Percentiles rank a stretch among this genome's conserved stretches.
Conservation (phyloP, 2,329 filamentous ascomycete species). For the Lasiodiplodia hormozganensis region DNA sequence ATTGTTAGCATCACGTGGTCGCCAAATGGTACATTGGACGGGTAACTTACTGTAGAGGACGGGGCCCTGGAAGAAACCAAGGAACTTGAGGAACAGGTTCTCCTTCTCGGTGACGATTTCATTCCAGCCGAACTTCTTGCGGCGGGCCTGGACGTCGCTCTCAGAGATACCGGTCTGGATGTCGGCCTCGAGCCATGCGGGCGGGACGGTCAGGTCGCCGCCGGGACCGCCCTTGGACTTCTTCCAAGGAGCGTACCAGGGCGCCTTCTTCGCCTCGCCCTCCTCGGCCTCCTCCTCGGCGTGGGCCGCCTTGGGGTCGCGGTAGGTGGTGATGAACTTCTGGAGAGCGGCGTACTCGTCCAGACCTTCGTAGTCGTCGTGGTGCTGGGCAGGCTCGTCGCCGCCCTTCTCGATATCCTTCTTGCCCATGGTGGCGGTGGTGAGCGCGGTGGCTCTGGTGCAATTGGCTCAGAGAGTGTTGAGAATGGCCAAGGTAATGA, state of each 20-base stretch:
- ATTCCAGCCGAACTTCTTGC: slow-evolving; percentile 73
- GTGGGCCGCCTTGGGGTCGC: slow-evolving; percentile 61
- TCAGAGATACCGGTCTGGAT: slow-evolving; percentile 68
- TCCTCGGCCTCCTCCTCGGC: slow-evolving; percentile 49
- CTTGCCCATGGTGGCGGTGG: slow-evolving; percentile 25
- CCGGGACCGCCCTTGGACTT: slow-evolving; percentile 40
- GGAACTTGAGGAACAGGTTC: slow-evolving; percentile 76
- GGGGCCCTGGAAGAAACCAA: slow-evolving; percentile 77
- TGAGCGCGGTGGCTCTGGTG: slow-evolving; percentile 6
- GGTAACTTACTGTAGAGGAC: slow-evolving; percentile 73
- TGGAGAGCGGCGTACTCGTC: slow-evolving; percentile 72
- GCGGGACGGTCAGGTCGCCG: slow-evolving; percentile 61
- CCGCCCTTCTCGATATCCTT: slow-evolving; percentile 29
- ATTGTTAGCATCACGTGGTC: slow-evolving; percentile 30
- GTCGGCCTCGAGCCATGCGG: slow-evolving; percentile 59
- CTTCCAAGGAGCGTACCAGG: slow-evolving; percentile 67
- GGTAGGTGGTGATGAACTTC: slow-evolving; percentile 72
- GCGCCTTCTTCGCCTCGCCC: slow-evolving; percentile 55
- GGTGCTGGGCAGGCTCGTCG: not conserved
- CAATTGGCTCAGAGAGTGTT: slow-evolving; percentile 5
- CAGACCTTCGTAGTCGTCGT: slow-evolving; percentile 50
- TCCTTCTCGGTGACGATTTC: slow-evolving; percentile 77
- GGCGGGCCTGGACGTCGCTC: slow-evolving; percentile 67
- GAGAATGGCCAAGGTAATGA: not conserved
- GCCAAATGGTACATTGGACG: slow-evolving; percentile 16